Conservation (phyloP, 306 rosid species). For the Coriaria nepalensis region DNA sequence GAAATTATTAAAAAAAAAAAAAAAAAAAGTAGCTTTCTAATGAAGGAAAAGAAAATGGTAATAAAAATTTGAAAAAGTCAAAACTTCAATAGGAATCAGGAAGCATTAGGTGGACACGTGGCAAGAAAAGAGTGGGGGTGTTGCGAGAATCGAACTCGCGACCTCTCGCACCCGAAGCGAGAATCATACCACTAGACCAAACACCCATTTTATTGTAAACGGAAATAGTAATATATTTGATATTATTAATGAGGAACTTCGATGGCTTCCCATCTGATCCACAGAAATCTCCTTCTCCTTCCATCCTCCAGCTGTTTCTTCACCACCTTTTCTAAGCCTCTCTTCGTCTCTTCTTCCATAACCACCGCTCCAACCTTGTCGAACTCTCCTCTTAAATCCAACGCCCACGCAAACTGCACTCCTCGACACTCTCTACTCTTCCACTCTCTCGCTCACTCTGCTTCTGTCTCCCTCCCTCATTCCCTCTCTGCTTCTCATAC, state of each 20-base stretch:
- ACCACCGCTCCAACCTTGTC: not conserved
- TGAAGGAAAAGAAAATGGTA: too few relatives aligned
- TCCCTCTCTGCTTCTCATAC: constrained; percentile 6
- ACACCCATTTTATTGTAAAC: too few relatives aligned
- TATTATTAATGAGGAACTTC: too few relatives aligned
- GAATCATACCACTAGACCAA: too few relatives aligned
- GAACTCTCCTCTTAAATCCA: not conserved
- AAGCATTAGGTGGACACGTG: not conserved
- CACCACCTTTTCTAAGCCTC: constrained; percentile 30
- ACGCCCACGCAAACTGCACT: constrained; percentile 10
- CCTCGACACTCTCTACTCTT: constrained; percentile 5
- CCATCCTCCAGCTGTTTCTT: constrained; percentile 17
- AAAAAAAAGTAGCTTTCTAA: too few relatives aligned
- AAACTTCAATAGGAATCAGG: too few relatives aligned
- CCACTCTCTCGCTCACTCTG: constrained; percentile 15
- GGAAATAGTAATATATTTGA: too few relatives aligned
- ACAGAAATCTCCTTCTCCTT: constrained; percentile 26
- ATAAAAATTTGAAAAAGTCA: too few relatives aligned
- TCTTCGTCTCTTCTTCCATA: constrained; percentile 14
- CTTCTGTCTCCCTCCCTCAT: constrained; percentile 18
- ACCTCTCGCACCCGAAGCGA: too few relatives aligned
- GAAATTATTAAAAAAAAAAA: too few relatives aligned
- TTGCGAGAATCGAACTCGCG: constrained; percentile 68
- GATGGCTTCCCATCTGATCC: constrained; percentile 24
- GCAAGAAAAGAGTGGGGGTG: constrained; percentile 22